These are phyloP conservation scores for Pulveroboletus ravenelii DNA, from an alignment of 768 basidiomycete species.

Conservation along the genomic window DNA sequence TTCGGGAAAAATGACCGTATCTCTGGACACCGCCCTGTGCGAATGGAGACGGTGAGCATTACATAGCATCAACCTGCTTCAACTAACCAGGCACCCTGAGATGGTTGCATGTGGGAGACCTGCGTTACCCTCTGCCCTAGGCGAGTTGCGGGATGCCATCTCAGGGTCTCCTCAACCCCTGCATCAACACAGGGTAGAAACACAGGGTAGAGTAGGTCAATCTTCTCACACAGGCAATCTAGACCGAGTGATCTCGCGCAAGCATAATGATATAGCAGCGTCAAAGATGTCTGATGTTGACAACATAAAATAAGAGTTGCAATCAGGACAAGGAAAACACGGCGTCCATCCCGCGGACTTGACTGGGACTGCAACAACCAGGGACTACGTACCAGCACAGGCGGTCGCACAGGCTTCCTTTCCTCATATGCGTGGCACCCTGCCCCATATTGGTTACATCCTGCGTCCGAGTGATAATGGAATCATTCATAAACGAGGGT, in stretches of 20 bases:
- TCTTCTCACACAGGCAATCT: conserved; percentile 17
- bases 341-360: not conserved
- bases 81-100: conserved; percentile 5
- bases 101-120: conserved; percentile 22
- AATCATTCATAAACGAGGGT: conserved; percentile 4
- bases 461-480: not conserved
- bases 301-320: not conserved
- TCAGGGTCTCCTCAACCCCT: conserved; percentile 9
- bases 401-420: conserved; percentile 8
- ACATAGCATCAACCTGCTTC: not conserved
- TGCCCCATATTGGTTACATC: not conserved
- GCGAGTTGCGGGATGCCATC: conserved; percentile 7
- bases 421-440: not conserved
- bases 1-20: conserved; percentile 30
- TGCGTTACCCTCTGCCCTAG: conserved; percentile 7
- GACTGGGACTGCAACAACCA: not conserved
- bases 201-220: conserved; percentile 7
- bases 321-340: not conserved
- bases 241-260: no score
- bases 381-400: conserved; percentile 8
- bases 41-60: not conserved
- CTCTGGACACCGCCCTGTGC: conserved; percentile 31
- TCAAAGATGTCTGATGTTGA: conserved; percentile 1
- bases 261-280: not conserved
- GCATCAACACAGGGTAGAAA: not conserved